Conservation (phyloP, 176 grass and related monocot genomes). For the Typha latifolia region DNA sequence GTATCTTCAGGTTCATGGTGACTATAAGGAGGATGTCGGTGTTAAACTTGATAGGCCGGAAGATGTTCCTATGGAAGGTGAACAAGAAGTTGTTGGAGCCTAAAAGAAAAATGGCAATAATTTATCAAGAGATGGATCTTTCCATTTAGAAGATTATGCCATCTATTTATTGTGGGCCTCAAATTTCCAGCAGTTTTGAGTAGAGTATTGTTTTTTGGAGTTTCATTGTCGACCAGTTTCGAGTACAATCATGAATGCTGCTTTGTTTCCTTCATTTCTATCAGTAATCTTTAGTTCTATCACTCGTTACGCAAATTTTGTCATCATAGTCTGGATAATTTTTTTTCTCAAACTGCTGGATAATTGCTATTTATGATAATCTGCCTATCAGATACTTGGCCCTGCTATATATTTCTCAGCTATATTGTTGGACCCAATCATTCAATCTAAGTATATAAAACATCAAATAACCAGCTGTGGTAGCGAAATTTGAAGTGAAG, state of each 20-base stretch:
- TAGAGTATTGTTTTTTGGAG: background rate
- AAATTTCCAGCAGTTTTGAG: slow-evolving; percentile 17
- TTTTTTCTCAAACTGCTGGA: background rate
- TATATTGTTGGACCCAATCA: too few relatives aligned
- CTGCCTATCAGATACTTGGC: too few relatives aligned
- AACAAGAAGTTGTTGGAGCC: slow-evolving; percentile 40
- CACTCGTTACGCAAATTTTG: background rate
- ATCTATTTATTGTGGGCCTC: slow-evolving; percentile 1
- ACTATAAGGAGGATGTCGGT: slow-evolving; percentile 87
- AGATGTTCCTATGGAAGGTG: slow-evolving; percentile 37
- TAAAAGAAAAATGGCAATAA: slow-evolving; percentile 14
- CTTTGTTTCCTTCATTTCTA: background rate
- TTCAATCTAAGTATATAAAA: too few relatives aligned
- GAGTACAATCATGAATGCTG: background rate
- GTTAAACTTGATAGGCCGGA: slow-evolving; percentile 78
- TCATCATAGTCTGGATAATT: background rate
- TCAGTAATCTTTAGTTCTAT: background rate
- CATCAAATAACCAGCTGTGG: too few relatives aligned
- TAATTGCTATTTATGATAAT: too few relatives aligned
- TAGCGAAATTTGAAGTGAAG: too few relatives aligned
- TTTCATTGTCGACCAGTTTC: background rate
- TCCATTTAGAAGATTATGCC: slow-evolving; percentile 19
- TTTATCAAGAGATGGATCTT: background rate
- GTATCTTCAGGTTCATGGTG: slow-evolving; percentile 52
- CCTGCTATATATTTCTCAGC: too few relatives aligned